Evolutionary conservation across 2,329 filamentous ascomycete species (phyloP).

Genomic region (Aspergillus sp.): DNA sequence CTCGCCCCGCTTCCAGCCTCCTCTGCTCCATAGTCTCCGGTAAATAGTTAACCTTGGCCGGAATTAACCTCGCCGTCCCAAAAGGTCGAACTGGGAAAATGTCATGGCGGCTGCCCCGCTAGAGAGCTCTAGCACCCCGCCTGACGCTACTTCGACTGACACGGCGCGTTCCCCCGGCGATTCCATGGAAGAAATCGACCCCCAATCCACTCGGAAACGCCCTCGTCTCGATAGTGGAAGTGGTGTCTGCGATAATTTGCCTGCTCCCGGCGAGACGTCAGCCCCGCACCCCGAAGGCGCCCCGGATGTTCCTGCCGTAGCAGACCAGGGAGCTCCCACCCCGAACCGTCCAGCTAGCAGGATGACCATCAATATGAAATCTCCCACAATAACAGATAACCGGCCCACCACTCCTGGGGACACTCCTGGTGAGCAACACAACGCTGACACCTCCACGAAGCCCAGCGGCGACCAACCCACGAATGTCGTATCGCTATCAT

Average conservation of each 20-base stretch:
- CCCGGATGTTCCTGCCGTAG: constrained; percentile 28
- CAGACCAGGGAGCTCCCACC: constrained; percentile 29
- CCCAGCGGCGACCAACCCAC: constrained; percentile 21
- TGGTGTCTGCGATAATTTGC: constrained; percentile 34
- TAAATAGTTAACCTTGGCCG: not conserved
- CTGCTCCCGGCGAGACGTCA: constrained; percentile 27
- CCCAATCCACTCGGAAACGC: constrained; percentile 45
- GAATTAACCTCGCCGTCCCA: constrained; percentile 1
- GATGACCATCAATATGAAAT: constrained; percentile 51
- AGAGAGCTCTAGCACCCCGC: constrained; percentile 46
- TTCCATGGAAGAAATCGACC: constrained; percentile 42
- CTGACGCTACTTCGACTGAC: constrained; percentile 33
- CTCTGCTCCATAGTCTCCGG: not conserved
- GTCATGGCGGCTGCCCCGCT: constrained; percentile 48
- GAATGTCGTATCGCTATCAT: constrained; percentile 41
- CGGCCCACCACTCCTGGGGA: constrained; percentile 18
- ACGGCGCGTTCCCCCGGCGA: constrained; percentile 31
- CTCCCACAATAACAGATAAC: constrained; percentile 25
- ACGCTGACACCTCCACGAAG: constrained; percentile 17
- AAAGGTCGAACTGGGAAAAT: constrained; percentile 33
- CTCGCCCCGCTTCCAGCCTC: not conserved
- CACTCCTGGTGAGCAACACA: constrained; percentile 15
- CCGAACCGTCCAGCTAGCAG: constrained; percentile 42
- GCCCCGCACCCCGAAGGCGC: constrained; percentile 19
- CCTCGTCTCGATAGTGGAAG: constrained; percentile 49